These are phyloP conservation scores for Trichophyton verrucosum DNA, from an alignment of 2,329 filamentous ascomycete genomes.

Conservation along the genomic window DNA sequence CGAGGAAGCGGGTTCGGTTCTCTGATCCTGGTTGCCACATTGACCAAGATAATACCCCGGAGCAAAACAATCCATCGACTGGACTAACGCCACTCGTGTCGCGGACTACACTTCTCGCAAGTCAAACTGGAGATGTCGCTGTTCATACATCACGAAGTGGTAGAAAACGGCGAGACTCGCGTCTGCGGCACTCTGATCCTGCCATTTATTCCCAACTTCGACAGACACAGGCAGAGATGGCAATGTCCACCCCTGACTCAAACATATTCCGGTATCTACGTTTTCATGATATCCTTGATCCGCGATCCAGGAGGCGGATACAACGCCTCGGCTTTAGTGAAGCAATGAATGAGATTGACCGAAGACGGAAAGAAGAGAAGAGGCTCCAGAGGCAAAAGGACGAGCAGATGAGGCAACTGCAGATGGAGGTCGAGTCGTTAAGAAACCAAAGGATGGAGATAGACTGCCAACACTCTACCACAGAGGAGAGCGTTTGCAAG, in stretches of 20 bases:
- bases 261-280: slow-evolving; percentile 27
- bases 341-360: slow-evolving; percentile 34
- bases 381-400: slow-evolving; percentile 21
- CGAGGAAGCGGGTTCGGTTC: slow-evolving; percentile 2
- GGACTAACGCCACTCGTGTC: slow-evolving; percentile 11
- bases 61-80: slow-evolving; percentile 1
- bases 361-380: slow-evolving; percentile 25
- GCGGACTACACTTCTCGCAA: slow-evolving; percentile 6
- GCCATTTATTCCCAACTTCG: not conserved
- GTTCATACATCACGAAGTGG: not conserved
- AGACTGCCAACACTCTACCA: not conserved
- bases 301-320: slow-evolving; percentile 33
- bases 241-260: not conserved
- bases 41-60: not conserved
- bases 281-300: slow-evolving; percentile 32
- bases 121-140: not conserved
- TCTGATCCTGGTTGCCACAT: not conserved
- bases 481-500: not conserved
- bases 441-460: slow-evolving; percentile 15
- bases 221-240: slow-evolving; percentile 1
- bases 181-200: slow-evolving; percentile 8
- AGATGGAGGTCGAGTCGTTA: slow-evolving; percentile 16
- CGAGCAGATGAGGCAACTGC: slow-evolving; percentile 19
- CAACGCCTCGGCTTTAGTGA: slow-evolving; percentile 35
- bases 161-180: slow-evolving; percentile 1